A percentile compares a stretch with the other conserved stretches of the same genome.
Conservation (phyloP, 495 filamentous ascomycete genomes). For the Halenospora varia region DNA sequence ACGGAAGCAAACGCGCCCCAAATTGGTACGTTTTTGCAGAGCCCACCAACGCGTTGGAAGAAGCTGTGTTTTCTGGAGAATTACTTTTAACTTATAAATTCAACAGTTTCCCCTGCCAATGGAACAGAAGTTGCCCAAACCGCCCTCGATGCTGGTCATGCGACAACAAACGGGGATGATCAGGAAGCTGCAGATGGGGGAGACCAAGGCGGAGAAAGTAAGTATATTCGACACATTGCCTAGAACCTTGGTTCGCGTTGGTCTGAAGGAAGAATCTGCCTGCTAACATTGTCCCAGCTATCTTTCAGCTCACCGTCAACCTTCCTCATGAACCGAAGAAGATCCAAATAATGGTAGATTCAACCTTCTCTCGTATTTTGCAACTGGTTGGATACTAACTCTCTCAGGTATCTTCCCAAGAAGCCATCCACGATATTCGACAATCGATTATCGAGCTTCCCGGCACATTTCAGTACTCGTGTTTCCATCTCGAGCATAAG, state of each 20-base stretch:
- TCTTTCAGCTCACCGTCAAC: constrained; percentile 79
- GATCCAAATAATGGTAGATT: constrained; percentile 76
- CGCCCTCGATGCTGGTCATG: constrained; percentile 22
- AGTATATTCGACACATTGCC: neutral
- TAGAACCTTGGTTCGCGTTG: too few relatives aligned
- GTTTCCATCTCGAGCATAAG: constrained; percentile 93
- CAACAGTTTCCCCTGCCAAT: neutral
- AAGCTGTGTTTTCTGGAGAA: too few relatives aligned
- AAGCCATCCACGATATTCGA: constrained; percentile 95
- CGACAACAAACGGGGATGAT: constrained; percentile 21
- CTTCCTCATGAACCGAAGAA: constrained; percentile 77
- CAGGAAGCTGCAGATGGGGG: constrained; percentile 27
- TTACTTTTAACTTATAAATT: too few relatives aligned
- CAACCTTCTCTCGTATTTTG: neutral
- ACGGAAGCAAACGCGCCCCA: constrained; percentile 5
- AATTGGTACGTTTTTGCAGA: constrained; percentile 1
- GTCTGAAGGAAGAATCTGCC: neutral
- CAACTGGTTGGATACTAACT: constrained; percentile 6
- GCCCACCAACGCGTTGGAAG: neutral
- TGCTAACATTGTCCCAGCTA: constrained; percentile 14
- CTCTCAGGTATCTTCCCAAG: constrained; percentile 80
- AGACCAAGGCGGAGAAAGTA: constrained; percentile 26
- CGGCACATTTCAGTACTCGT: constrained; percentile 93
- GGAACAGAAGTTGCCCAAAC: constrained; percentile 10
- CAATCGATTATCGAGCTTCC: constrained; percentile 94